Evolutionary conservation across 305 asterid genomes (phyloP), one percentile per base, ranked within the genome.

Genomic region (Stenogyne calaminthoides): DNA sequence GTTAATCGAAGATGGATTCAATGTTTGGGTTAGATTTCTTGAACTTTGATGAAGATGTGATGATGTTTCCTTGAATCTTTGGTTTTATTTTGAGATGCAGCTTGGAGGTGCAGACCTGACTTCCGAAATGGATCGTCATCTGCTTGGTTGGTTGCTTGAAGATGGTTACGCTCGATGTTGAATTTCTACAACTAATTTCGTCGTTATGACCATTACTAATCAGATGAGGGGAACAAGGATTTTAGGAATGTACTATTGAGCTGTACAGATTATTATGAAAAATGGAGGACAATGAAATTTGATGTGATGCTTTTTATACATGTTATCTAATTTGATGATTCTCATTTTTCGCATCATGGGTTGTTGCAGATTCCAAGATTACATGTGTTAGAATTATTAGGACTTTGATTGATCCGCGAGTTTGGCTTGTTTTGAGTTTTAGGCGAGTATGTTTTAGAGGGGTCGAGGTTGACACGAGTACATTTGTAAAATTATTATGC

Each of bases 261-360:
- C 63, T 79, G 84, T 82, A 76, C 81, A 81, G 82, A 74, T 80
- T 27, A 73, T 80, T 16, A 72, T 77, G 71, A 61, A 64, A 78
- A 68, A n/a, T 75, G 78, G 76, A 69, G 76, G 81, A 74, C 77
- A 77, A 72, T 57, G 70, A 63, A 63, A 77, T 68, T 32, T 78
- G 70, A 78, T 77, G 61, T 74, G 37, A 52, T 74, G 80, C 67
- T 56, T 77, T 59, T 69, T 54, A 18, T 46, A 58, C 40, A 59
- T 51, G 42, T 55, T 27, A 18, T 25, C 44, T 46, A 46, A 46
- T 46, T 46, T 44, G 16, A 44, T 44, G 32, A 9, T 55, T 22
- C 0, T 51, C 57, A 51, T 16, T 15, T 12, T 15, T 16, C 7
- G 10, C 56, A 49, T 49, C 56, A 15, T 15, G 47, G 9, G 47